Conservation (phyloP, 1,139 yeast species). For the Magnusiomyces sp. region DNA sequence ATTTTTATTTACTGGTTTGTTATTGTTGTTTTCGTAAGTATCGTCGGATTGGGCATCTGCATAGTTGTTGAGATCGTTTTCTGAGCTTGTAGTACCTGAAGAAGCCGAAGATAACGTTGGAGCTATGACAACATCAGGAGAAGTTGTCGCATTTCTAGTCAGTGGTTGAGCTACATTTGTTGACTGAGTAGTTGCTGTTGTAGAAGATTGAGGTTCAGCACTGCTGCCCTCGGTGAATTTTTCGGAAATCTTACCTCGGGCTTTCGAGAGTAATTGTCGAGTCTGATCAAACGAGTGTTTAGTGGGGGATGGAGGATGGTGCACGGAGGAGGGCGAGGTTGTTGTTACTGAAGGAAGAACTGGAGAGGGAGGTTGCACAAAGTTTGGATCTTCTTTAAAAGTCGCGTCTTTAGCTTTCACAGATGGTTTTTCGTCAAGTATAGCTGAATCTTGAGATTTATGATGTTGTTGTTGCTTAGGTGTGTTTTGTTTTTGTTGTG, state of each 20-base stretch:
- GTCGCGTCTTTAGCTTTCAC: too few species aligned
- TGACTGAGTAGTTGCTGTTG: background rate
- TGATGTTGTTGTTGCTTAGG: too few species aligned
- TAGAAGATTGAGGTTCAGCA: background rate
- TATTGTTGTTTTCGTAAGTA: slow-evolving; percentile 4
- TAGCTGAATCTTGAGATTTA: background rate
- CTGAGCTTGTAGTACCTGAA: background rate
- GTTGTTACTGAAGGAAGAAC: background rate
- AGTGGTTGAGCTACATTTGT: background rate
- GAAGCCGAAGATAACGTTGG: background rate
- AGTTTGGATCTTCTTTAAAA: background rate
- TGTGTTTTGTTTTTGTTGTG: too few species aligned
- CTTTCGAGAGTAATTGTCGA: background rate
- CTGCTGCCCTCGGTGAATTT: background rate
- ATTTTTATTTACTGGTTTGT: background rate
- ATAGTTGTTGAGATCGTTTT: background rate
- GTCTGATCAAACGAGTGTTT: background rate
- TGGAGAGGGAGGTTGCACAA: background rate
- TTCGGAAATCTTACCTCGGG: background rate
- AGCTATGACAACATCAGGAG: too few species aligned
- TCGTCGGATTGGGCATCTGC: slow-evolving; percentile 6
- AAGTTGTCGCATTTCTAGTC: background rate
- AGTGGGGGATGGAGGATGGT: background rate
- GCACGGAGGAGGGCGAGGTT: background rate
- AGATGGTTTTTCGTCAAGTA: background rate